Percentiles rank a stretch among this genome's conserved stretches.
These are phyloP conservation scores for Pilasporangium apinafurcum DNA, from an alignment of 352 stramenopile genomes.

Conservation along the genomic window DNA sequence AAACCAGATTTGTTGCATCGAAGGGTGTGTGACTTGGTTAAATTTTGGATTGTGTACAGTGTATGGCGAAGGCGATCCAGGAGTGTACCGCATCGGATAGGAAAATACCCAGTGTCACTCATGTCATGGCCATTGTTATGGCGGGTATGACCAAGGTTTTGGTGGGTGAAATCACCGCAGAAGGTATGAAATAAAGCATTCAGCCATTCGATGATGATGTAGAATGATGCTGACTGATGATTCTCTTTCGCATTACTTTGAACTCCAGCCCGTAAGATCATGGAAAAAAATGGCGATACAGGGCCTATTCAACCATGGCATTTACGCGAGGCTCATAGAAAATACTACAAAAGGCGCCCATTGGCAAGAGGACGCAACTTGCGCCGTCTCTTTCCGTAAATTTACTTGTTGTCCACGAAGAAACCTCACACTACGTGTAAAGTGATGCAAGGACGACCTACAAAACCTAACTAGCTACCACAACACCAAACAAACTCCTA, in stretches of 20 bases:
- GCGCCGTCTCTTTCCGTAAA: conserved; percentile 42
- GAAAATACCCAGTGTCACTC: conserved; percentile 51
- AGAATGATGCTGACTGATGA: too few species aligned
- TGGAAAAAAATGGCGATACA: conserved; percentile 72
- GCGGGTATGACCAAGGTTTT: conserved; percentile 85
- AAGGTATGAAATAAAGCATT: conserved; percentile 30
- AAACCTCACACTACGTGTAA: neutral
- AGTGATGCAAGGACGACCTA: neutral
- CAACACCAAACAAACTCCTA: conserved; percentile 6
- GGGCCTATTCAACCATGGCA: conserved; percentile 72
- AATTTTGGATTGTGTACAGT: conserved; percentile 20
- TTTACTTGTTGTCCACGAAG: neutral
- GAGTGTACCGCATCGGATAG: conserved; percentile 51
- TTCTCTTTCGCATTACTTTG: too few species aligned
- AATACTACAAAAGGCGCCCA: conserved; percentile 79
- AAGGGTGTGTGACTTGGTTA: neutral
- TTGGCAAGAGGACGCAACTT: conserved; percentile 53
- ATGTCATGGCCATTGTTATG: conserved; percentile 87
- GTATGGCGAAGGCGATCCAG: conserved; percentile 73
- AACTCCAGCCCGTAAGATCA: conserved; percentile 68
- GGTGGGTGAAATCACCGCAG: conserved; percentile 66
- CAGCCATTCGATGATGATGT: too few species aligned
- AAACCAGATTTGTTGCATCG: too few species aligned
- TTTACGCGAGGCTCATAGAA: conserved; percentile 69
- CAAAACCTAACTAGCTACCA: neutral